Evolutionary conservation across 495 filamentous ascomycete genomes (phyloP), one percentile per base, ranked within the genome.

Genomic region (Trichoderma virens): DNA sequence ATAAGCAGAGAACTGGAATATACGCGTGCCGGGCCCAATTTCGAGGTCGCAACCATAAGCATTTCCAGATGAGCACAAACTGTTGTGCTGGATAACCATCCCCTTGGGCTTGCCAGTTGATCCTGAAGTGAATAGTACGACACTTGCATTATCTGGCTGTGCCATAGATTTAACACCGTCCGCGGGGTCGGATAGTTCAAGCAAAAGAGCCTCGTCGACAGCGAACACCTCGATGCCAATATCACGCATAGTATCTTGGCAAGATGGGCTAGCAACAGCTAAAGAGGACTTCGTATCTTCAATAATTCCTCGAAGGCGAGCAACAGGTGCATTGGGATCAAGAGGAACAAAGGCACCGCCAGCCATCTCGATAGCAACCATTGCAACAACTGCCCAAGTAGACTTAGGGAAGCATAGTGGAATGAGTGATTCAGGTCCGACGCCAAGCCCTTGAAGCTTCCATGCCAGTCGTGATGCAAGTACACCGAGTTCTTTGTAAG

Each of bases 1-100:
- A 68, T 85, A 89, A 47, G 85, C 85, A 4, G 88, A 86, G 62
- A 88, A 84, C 65, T 91, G 88, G 67, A 91, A 78, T 6, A 86
- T 80, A 5, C 85, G 74, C 9, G 60, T 61, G 14, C 68, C 23
- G 38, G 51, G 60, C 11, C 54, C 45, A 69, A 72, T 14, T 59
- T 64, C n/a, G 65, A 65, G 16, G 65, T 64, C 7, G 23, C 45
- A 4, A 63, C 56, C 32, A 64, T 65, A 39, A 63, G 63, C 25
- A 41, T 35, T 41, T 35, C 31, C 35, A n/a, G 60, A 35, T 23
- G 60, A 61, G 20, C 60, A 61, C 31, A 61, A 41, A 11, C 32
- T 35, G 18, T 41, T 61, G 31, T 61, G 60, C 18, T 61, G 32
- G 28, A 35, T 35, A 13, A 61, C 32, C 60, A 61, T 61, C 2